phyloP scores from a whole-genome alignment of 257 asterid genomes.

The Salvia miltiorrhiza region DNA sequence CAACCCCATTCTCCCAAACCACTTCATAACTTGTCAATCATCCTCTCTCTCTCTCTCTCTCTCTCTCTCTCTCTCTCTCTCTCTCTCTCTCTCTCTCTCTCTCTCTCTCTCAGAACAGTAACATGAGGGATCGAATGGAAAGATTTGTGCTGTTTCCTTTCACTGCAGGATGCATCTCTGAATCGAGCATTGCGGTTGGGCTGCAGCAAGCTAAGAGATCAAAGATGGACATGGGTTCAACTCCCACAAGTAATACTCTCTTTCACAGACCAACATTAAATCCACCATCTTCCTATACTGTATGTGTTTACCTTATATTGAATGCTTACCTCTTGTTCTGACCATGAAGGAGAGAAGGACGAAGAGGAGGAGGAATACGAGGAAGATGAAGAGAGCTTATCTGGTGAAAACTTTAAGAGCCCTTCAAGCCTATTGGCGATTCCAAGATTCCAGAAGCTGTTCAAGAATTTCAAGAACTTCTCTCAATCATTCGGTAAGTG shows the following conservation, averaged over 20 bases:
- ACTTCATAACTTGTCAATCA: constrained; percentile 28
- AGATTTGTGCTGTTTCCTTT: constrained; percentile 72
- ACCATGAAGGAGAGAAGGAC: constrained; percentile 34
- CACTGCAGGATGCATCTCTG: constrained; percentile 69
- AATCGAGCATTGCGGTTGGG: constrained; percentile 74
- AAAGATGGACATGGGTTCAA: constrained; percentile 34
- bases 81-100: background rate
- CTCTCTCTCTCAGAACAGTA: background rate
- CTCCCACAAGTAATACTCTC: constrained; percentile 48
- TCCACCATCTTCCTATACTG: background rate
- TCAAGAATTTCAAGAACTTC: constrained; percentile 70
- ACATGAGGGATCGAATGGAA: constrained; percentile 73
- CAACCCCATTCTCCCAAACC: constrained; percentile 38
- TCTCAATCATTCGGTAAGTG: constrained; percentile 68
- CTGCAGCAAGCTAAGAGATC: constrained; percentile 50
- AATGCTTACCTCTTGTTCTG: constrained; percentile 24
- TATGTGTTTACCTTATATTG: background rate
- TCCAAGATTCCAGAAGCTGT: constrained; percentile 65
- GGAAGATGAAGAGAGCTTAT: constrained; percentile 38
- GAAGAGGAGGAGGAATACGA: constrained; percentile 38
- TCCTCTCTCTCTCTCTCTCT: background rate
- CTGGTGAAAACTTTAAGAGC: constrained; percentile 54
- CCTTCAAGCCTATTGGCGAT: constrained; percentile 33
- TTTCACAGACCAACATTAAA: background rate
- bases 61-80: background rate